Percentiles rank a stretch among this genome's conserved stretches.
Conservation (phyloP, 345 rosid species). For the Salix dunnii region DNA sequence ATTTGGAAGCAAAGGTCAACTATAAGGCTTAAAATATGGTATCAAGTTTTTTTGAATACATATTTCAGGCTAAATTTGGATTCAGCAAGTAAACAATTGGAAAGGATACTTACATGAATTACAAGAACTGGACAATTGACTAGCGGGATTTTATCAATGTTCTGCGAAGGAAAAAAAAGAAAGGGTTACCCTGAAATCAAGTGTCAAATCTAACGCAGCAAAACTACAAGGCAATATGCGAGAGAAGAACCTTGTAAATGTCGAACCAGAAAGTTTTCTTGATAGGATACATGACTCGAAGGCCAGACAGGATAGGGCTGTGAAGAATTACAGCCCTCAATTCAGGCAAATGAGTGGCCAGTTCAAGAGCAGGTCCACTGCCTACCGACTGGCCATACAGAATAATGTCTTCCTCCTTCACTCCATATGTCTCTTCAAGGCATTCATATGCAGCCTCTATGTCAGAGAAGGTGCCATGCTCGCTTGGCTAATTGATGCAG, state of each 20-base stretch:
- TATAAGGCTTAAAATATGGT: not conserved
- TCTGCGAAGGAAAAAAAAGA: constrained; percentile 39
- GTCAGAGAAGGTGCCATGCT: constrained; percentile 88
- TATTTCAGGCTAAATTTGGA: not conserved
- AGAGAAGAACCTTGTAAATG: constrained; percentile 63
- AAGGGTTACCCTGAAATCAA: not conserved
- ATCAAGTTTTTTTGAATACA: not conserved
- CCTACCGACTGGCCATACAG: constrained; percentile 87
- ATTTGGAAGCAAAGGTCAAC: not conserved
- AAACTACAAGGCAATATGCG: not conserved
- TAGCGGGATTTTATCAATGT: constrained; percentile 71
- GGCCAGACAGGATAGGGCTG: constrained; percentile 80
- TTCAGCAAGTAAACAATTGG: not conserved
- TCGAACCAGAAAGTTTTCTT: constrained; percentile 77
- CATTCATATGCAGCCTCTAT: constrained; percentile 75
- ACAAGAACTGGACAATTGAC: constrained; percentile 82
- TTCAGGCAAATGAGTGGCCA: constrained; percentile 57
- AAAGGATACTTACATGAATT: constrained; percentile 62
- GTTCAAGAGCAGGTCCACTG: constrained; percentile 82
- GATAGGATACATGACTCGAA: constrained; percentile 80
- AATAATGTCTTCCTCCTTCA: constrained; percentile 66
- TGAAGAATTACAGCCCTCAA: constrained; percentile 78
- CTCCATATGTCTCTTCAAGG: constrained; percentile 54
- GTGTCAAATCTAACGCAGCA: not conserved
- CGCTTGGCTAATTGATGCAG: constrained; percentile 50